Base-by-base conservation (phyloP, 1,284 basidiomycete genomes). In the Cystobasidium slooffiae region DNA sequence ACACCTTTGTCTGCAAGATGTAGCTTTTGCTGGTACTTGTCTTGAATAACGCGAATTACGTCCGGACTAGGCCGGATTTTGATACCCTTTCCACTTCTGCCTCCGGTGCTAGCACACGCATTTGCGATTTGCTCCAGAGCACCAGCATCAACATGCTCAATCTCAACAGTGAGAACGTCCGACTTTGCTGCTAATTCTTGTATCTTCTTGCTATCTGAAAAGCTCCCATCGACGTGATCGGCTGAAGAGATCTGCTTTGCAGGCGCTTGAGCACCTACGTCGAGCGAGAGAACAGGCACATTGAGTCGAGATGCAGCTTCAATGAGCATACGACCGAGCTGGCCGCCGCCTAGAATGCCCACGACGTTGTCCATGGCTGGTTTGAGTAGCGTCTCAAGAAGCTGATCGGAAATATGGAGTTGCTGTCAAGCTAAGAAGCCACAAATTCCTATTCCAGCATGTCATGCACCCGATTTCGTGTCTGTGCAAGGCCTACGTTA, bases 291-390 rank as follows among this genome's bases (percentile, higher is more conserved):
- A n/a, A 96, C 86, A 59, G 91, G 88, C 77, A 98, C 87, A 80
- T 94, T 92, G 74, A 98, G 87, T 47, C 94, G 86, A 10, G 94
- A 90, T 0, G 96, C 96, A 0, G 96, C 90, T 62, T 91, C 91
- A 9, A 91, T 92, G 51, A 99, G 88, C 96, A 99, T 98, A 53
- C 97, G 93, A 59, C 97, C 97, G 18, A 99, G 88, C 84, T 99
- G 96, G 79, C 96, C 96, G 63, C 96, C 97, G 78, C 96, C 96
- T 18, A 72, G 69, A 31, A 72, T 59, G 49, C 69, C 69, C 6
- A 72, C 69, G 69, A 72, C 69, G 44, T 69, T 49, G 31, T 61
- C 55, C 56, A 63, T 63, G 61, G 44, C 44, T 16, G 49, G 49
- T 20, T 51, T 20, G 49, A 51, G 49, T 16, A 51, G 31, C n/a